Evolutionary conservation across 108 stramenopile genomes (phyloP).

Genomic region (Pseudonitzschia delicatissima): DNA sequence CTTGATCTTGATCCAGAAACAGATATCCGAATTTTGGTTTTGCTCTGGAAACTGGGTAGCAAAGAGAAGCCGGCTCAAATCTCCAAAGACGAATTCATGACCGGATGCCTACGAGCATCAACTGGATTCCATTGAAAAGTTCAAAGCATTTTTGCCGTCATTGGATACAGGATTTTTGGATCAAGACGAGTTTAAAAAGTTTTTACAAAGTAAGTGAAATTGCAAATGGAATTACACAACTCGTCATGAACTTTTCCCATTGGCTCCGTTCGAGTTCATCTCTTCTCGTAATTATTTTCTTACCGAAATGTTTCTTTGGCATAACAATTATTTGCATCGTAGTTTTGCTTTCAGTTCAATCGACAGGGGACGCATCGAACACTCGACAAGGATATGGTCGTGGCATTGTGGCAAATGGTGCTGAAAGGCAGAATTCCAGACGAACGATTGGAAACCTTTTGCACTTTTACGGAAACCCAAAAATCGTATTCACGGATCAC

Average conservation of each 20-base stretch:
- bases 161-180: slow-evolving; percentile 90
- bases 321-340: slow-evolving; percentile 3
- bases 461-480: slow-evolving; percentile 46
- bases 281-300: slow-evolving; percentile 6
- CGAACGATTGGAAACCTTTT: slow-evolving; percentile 70
- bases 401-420: slow-evolving; percentile 71
- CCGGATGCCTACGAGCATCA: slow-evolving; percentile 51
- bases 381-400: slow-evolving; percentile 85
- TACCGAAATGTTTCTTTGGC: background rate
- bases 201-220: slow-evolving; percentile 71
- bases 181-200: slow-evolving; percentile 71
- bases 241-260: background rate
- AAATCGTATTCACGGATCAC: slow-evolving; percentile 69
- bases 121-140: slow-evolving; percentile 63
- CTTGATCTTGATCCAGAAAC: slow-evolving; percentile 77
- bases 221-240: background rate
- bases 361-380: slow-evolving; percentile 90
- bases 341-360: slow-evolving; percentile 90
- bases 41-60: slow-evolving; percentile 82
- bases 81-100: slow-evolving; percentile 68
- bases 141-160: slow-evolving; percentile 57
- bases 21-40: slow-evolving; percentile 83
- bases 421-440: slow-evolving; percentile 41
- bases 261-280: background rate
- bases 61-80: slow-evolving; percentile 83